Evolutionary conservation across 805 yeast species (phyloP).

Genomic region (Metschnikowia corniflorae): DNA sequence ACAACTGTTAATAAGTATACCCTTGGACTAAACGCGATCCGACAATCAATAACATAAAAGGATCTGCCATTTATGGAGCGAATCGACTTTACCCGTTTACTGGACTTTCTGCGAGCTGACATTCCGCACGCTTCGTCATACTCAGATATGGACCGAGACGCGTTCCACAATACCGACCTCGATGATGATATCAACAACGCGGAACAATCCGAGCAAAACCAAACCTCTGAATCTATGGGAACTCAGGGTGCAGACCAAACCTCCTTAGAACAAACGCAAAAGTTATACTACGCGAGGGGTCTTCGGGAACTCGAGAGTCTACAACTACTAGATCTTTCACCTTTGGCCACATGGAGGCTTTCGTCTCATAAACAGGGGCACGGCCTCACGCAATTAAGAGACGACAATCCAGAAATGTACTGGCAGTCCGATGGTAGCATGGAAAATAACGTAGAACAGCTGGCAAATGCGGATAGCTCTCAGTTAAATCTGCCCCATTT

Average conservation of each 20-base stretch:
- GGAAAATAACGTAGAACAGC: conserved; percentile 25
- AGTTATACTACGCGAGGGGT: conserved; percentile 43
- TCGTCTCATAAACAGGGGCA: conserved; percentile 72
- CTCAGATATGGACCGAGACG: conserved; percentile 6
- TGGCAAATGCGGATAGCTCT: conserved; percentile 26
- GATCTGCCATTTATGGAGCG: no score
- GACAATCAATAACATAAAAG: no score
- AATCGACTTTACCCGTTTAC: no score
- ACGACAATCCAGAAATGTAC: conserved; percentile 64
- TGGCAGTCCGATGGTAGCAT: conserved; percentile 93
- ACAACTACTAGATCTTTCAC: conserved; percentile 72
- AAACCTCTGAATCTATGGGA: conserved; percentile 7
- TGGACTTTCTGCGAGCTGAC: conserved; percentile 5
- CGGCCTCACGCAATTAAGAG: conserved; percentile 69
- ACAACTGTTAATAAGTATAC: no score
- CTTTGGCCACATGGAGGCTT: conserved; percentile 78
- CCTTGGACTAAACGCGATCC: no score
- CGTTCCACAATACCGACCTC: neutral
- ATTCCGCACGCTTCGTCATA: conserved; percentile 6
- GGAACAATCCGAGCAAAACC: conserved; percentile 7
- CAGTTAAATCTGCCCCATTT: conserved; percentile 70
- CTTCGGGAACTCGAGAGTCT: conserved; percentile 51
- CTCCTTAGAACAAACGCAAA: conserved; percentile 37
- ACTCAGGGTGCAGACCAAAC: conserved; percentile 23
- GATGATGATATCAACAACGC: conserved; percentile 2